These are phyloP conservation scores for Calonectria leucothoes DNA, from an alignment of 2,329 filamentous ascomycete species.

Conservation along the genomic window DNA sequence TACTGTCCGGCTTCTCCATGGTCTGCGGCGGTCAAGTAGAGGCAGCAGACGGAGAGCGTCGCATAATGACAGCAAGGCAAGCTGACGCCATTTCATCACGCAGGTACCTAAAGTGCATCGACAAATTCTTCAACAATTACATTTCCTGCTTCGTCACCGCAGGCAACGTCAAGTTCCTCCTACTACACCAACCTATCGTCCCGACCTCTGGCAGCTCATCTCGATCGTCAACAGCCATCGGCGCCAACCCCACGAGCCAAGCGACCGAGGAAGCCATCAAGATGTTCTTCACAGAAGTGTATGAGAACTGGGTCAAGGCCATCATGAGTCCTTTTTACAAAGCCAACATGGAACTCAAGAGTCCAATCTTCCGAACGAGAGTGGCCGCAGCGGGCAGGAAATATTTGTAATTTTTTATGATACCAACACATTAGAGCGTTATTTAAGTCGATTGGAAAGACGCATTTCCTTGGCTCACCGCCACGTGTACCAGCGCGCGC, in stretches of 20 bases:
- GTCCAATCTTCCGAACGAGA: constrained; percentile 84
- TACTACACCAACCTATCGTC: constrained; percentile 83
- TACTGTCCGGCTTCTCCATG: background rate
- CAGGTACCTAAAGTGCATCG: constrained; percentile 96
- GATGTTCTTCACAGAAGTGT: constrained; percentile 94
- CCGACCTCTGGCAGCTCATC: constrained; percentile 56
- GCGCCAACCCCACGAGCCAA: constrained; percentile 85
- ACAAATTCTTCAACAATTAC: constrained; percentile 96
- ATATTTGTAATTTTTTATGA: constrained; percentile 72
- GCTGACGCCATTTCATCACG: constrained; percentile 4
- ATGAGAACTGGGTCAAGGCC: constrained; percentile 96
- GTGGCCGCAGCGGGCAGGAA: constrained; percentile 93
- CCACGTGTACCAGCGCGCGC: background rate
- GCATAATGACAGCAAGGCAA: constrained; percentile 3
- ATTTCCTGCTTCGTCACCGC: constrained; percentile 95
- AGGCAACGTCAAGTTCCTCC: constrained; percentile 91
- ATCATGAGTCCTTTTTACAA: constrained; percentile 97
- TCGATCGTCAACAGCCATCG: constrained; percentile 76
- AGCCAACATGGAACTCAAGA: constrained; percentile 85
- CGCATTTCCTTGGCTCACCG: background rate
- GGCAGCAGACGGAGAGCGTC: background rate
- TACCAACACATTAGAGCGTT: constrained; percentile 31
- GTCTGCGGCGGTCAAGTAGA: background rate
- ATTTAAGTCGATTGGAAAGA: background rate
- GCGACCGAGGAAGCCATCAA: constrained; percentile 96